Base-by-base conservation (phyloP, 2,329 filamentous ascomycete genomes). In the Aspergillus sergii region DNA sequence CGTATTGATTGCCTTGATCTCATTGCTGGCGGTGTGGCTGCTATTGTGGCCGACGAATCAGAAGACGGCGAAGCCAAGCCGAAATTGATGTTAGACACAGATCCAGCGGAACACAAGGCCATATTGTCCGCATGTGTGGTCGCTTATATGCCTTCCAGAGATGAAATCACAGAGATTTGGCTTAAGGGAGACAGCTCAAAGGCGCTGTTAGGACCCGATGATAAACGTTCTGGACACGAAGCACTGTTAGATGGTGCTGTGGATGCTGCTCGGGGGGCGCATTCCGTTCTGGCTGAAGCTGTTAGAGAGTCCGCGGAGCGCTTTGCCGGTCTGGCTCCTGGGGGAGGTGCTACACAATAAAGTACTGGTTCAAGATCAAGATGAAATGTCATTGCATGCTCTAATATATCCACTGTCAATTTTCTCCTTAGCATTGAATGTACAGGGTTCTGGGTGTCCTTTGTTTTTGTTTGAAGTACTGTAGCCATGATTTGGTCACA, bases 121-220 rank as follows among this genome's bases (percentile, higher is more conserved):
- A 87, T 98, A 58, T 77, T 91, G 53, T 93, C 94, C 12, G 92
- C 92, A 55, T 97, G 93, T 78, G 93, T 95, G 66, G 90, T 99
- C 43, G 95, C 90, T 12, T 98, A 97, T 77, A 84, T 98, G 68
- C 91, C 93, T 58, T 86, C 85, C 26, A 85, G 94, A 66, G 94
- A 98, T 70, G 95, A 99, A 78, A 88, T 98, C 58, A 97, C 94
- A 10, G 94, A 97, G 74, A 79, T 98, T 21, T 99, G 95, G 95
- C 87, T 96, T 73, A 97, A 94, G 80, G 94, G 95, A 21, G 84
- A 89, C 73, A 78, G 82, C 58, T 78, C 79, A 4, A 74, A 71
- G 60, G 70, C 66, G 14, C 67, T 70, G 28, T 67, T 71, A 50
- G 69, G 68, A 32, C 58, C 65, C 41, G 60, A 78, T 75, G 67